A percentile compares a stretch with the other conserved stretches of the same genome.
phyloP scores from a whole-genome alignment of 768 basidiomycete species.

The Favolaschia claudopus region DNA sequence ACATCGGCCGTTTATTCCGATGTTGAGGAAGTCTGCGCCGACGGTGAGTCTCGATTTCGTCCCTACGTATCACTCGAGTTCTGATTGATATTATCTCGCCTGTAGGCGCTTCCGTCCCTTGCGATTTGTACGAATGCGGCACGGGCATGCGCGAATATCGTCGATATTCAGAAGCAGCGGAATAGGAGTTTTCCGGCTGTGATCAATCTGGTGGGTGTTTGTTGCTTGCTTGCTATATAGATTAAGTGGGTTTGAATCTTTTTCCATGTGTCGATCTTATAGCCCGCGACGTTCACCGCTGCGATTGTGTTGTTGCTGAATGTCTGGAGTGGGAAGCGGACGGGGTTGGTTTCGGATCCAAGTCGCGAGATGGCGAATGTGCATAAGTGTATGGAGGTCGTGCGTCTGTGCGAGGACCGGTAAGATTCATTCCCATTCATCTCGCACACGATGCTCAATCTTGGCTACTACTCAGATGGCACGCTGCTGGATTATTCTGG shows the following conservation, averaged over 20 bases:
- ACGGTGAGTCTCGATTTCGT: conserved; percentile 16
- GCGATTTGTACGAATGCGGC: conserved; percentile 89
- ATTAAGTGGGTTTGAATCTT: conserved; percentile 1
- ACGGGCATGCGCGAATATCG: conserved; percentile 74
- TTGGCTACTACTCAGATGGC: conserved; percentile 43
- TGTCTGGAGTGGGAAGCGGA: conserved; percentile 69
- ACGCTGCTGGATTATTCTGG: conserved; percentile 50
- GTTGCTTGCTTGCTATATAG: not conserved
- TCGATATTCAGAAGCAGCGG: conserved; percentile 58
- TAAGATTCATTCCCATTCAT: conserved; percentile 24
- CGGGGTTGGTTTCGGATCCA: conserved; percentile 55
- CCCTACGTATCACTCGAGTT: not conserved
- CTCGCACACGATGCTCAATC: not conserved
- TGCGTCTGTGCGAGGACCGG: conserved; percentile 50
- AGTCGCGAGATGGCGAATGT: conserved; percentile 66
- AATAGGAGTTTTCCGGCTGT: conserved; percentile 35
- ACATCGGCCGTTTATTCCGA: conserved; percentile 83
- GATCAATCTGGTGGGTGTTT: conserved; percentile 42
- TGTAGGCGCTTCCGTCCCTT: conserved; percentile 60
- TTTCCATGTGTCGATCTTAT: conserved; percentile 19
- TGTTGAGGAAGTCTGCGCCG: conserved; percentile 56
- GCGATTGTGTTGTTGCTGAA: conserved; percentile 69
- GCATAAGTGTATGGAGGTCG: conserved; percentile 61
- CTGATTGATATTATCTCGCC: not conserved
- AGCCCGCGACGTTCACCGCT: conserved; percentile 47